Percentiles rank a stretch among this genome's conserved stretches.
phyloP scores from a whole-genome alignment of 768 basidiomycete species.

The Amanita rimosa region DNA sequence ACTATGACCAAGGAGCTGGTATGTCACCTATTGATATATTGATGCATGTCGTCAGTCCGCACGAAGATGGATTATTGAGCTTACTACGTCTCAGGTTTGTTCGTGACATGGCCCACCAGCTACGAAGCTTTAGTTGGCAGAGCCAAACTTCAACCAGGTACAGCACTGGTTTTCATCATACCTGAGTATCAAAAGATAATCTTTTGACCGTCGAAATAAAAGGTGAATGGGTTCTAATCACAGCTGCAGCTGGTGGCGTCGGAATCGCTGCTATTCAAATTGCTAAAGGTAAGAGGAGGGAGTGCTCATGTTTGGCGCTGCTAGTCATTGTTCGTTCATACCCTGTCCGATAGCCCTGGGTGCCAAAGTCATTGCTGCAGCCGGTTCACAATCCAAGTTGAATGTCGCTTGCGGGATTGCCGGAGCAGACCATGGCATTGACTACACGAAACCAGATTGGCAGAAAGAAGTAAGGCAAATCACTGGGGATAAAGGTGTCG shows the following conservation, averaged over 20 bases:
- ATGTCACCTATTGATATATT: too few species aligned
- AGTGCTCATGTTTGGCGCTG: neutral
- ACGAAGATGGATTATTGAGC: neutral
- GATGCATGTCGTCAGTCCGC: neutral
- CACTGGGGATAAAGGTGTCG: conserved; percentile 77
- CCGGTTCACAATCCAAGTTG: conserved; percentile 69
- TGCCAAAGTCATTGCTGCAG: conserved; percentile 91
- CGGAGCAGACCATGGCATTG: conserved; percentile 72
- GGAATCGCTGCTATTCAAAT: conserved; percentile 88
- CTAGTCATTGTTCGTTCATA: too few species aligned
- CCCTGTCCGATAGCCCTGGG: conserved; percentile 49
- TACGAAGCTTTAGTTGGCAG: conserved; percentile 87
- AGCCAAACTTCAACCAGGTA: conserved; percentile 69
- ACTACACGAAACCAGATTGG: conserved; percentile 77
- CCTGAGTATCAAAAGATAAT: too few species aligned
- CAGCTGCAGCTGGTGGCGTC: conserved; percentile 94
- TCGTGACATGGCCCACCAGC: conserved; percentile 86
- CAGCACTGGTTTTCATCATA: too few species aligned
- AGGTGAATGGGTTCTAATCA: conserved; percentile 90
- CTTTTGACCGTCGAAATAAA: neutral
- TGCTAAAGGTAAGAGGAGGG: conserved; percentile 56
- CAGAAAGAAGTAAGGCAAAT: conserved; percentile 81
- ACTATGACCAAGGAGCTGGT: conserved; percentile 83
- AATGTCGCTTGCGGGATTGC: conserved; percentile 65
- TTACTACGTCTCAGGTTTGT: conserved; percentile 41